Evolutionary conservation across 805 yeast species (phyloP).

Genomic region (Ogataea zsoltii): DNA sequence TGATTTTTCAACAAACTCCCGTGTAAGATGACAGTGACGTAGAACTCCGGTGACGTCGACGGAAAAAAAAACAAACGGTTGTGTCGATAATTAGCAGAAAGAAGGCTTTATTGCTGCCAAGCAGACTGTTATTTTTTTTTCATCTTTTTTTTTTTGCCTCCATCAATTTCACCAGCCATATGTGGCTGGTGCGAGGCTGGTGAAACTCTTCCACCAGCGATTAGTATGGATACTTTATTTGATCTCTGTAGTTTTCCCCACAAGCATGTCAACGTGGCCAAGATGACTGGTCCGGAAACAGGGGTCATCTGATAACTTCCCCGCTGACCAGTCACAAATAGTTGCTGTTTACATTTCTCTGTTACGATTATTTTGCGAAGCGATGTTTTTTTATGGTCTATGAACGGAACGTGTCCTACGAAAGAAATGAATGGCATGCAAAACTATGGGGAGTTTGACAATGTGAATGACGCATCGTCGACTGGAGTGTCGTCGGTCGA

Average conservation of each 20-base stretch:
- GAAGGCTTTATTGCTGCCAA: neutral
- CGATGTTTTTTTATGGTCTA: neutral
- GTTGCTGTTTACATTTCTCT: too few relatives aligned
- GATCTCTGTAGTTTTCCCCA: too few relatives aligned
- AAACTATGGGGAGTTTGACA: neutral
- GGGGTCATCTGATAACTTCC: too few relatives aligned
- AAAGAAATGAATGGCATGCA: neutral
- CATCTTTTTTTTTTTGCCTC: constrained; percentile 4
- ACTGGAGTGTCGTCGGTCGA: neutral
- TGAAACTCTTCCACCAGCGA: too few relatives aligned
- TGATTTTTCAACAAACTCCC: too few relatives aligned
- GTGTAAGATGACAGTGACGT: too few relatives aligned
- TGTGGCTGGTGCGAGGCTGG: too few relatives aligned
- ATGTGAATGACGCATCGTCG: neutral
- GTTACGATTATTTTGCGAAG: neutral
- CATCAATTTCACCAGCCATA: neutral
- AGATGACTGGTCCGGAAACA: neutral
- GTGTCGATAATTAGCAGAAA: neutral
- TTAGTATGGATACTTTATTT: neutral
- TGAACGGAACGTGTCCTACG: neutral
- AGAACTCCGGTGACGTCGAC: neutral
- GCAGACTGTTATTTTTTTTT: neutral
- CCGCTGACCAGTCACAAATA: too few relatives aligned
- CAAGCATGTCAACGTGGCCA: too few relatives aligned
- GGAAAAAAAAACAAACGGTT: neutral